phyloP scores from a whole-genome alignment of 768 basidiomycete species.

The Tephrocybe sp. region DNA sequence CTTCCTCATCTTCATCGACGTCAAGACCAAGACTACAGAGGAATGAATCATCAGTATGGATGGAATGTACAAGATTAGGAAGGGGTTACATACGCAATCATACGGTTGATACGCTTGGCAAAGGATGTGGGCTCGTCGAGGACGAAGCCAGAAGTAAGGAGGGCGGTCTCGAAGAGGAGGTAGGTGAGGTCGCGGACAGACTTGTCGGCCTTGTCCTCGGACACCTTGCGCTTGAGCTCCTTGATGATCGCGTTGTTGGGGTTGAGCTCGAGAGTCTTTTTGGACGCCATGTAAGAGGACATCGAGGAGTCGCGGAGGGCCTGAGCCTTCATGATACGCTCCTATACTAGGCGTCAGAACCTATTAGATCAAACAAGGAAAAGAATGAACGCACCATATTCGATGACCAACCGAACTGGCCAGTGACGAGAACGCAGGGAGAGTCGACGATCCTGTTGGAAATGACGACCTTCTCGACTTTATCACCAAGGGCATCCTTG shows the following conservation, averaged over 20 bases:
- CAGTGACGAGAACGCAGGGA: slow-evolving; percentile 95
- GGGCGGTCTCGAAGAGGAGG: slow-evolving; percentile 95
- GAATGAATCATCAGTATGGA: slow-evolving; percentile 9
- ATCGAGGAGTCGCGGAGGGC: slow-evolving; percentile 94
- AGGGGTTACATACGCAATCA: slow-evolving; percentile 71
- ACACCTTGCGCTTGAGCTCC: slow-evolving; percentile 93
- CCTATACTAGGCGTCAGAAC: slow-evolving; percentile 36
- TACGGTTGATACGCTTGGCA: slow-evolving; percentile 94
- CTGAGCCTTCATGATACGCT: slow-evolving; percentile 99
- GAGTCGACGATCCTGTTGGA: slow-evolving; percentile 98
- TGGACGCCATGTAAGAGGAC: slow-evolving; percentile 99
- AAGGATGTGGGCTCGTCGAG: slow-evolving; percentile 95
- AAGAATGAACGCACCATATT: slow-evolving; percentile 74
- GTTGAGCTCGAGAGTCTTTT: slow-evolving; percentile 98
- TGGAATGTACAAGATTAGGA: not conserved
- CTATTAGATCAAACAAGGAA: not conserved
- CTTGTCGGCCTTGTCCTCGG: slow-evolving; percentile 98
- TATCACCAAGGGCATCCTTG: slow-evolving; percentile 98
- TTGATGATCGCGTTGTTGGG: slow-evolving; percentile 89
- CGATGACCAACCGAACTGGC: slow-evolving; percentile 99
- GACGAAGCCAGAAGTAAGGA: slow-evolving; percentile 93
- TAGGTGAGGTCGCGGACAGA: slow-evolving; percentile 95
- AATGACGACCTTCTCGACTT: slow-evolving; percentile 98
- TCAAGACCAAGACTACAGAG: slow-evolving; percentile 71
- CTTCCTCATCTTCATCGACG: slow-evolving; percentile 62